Evolutionary conservation across 2,329 filamentous ascomycete genomes (phyloP).

Genomic region (Xylariaceae sp.): DNA sequence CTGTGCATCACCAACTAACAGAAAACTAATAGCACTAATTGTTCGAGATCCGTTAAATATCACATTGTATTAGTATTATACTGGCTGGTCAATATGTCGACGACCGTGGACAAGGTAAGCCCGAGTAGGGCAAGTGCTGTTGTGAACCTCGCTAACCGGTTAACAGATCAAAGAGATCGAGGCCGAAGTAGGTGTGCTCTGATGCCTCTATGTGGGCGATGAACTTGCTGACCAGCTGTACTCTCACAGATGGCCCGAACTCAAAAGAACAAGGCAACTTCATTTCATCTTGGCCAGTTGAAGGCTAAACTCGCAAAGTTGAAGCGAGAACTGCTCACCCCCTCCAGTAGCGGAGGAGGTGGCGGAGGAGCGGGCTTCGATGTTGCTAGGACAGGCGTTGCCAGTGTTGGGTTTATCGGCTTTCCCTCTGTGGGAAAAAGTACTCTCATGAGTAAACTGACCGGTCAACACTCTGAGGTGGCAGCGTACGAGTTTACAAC

Average conservation of each 20-base stretch:
- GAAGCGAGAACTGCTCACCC: conserved; percentile 93
- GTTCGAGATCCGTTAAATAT: neutral
- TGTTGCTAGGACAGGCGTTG: conserved; percentile 95
- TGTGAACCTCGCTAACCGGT: conserved; percentile 42
- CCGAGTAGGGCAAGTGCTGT: conserved; percentile 21
- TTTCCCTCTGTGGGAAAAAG: conserved; percentile 99
- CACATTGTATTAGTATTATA: neutral
- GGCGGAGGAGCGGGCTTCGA: conserved; percentile 91
- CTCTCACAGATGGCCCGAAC: conserved; percentile 82
- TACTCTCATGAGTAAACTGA: conserved; percentile 93
- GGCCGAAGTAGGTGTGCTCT: conserved; percentile 73
- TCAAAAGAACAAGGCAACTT: conserved; percentile 96
- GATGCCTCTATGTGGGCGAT: conserved; percentile 8
- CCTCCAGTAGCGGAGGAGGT: conserved; percentile 78
- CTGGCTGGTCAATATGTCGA: conserved; percentile 76
- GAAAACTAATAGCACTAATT: neutral
- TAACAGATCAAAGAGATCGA: conserved; percentile 93
- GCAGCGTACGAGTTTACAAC: conserved; percentile 99
- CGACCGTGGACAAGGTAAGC: conserved; percentile 92
- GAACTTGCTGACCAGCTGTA: conserved; percentile 28
- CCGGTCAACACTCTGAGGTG: conserved; percentile 95
- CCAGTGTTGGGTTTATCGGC: conserved; percentile 95
- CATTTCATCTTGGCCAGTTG: conserved; percentile 91
- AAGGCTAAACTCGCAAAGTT: conserved; percentile 99
- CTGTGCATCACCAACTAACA: conserved; percentile 1